Base-by-base conservation (phyloP, 2,329 filamentous ascomycete species). In the Penicillium sp. region DNA sequence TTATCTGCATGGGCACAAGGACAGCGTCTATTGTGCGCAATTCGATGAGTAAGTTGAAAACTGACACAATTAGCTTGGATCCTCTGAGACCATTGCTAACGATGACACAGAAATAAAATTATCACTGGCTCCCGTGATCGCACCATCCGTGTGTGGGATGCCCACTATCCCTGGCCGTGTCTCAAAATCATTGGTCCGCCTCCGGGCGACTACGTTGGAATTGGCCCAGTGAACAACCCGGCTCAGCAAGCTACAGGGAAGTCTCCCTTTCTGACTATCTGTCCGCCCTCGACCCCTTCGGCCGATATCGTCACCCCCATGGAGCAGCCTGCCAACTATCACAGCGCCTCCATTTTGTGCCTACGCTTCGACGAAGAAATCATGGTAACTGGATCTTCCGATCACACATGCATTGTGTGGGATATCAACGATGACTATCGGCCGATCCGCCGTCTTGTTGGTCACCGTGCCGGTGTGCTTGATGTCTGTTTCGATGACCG, bases 1-100 rank as follows among this genome's bases (percentile, higher is more conserved):
- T 40, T 97, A 96, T 64, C 77, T 98, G 15, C 88, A 93, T 56
- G 93, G 93, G 2, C 93, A 98, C 63, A 83, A 83, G 17, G 93
- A 98, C 64, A 96, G 89, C 51, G 94, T 98, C 41, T 98, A 98
- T 70, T 98, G 93, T 66, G 80, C 94, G 41, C 93, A 98, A 62
- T 98, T 97, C 63, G 93, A 98, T 64, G 91, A 97, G 84, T 89
- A 77, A 56, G 83, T 73, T 25, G 4, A 35, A 32, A 23, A 20
- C 13, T 19, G 11, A 6, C 3, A 7, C 5, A 10, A 26, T 23
- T 28, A 5, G 28, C 30, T 13, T 7, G 19, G 18, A n/a, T n/a
- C n/a, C n/a, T n/a, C n/a, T n/a, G n/a, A n/a, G n/a, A n/a, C n/a
- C n/a, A n/a, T 21, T 37, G 48, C 69, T 76, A 63, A 75, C 56